These are phyloP conservation scores for Drechslerella dactyloides DNA, from an alignment of 2,329 filamentous ascomycete genomes.

Conservation along the genomic window DNA sequence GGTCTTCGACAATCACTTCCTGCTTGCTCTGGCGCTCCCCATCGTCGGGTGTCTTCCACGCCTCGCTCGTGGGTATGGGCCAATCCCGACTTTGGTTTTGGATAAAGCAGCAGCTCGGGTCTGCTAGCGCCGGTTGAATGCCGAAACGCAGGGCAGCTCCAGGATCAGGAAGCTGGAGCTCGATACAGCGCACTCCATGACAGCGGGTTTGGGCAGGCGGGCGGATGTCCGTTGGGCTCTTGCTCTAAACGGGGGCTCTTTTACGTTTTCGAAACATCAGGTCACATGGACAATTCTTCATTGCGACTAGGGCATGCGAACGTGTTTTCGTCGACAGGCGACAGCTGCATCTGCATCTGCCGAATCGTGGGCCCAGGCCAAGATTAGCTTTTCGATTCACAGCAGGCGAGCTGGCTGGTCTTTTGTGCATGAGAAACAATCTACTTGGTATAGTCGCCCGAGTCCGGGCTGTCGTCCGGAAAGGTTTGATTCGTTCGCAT, in stretches of 20 bases:
- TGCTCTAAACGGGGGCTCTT: slow-evolving; percentile 46
- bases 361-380: slow-evolving; percentile 3
- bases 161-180: slow-evolving; percentile 51
- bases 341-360: not conserved
- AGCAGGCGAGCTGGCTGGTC: not conserved
- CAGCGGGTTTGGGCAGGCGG: slow-evolving; percentile 20
- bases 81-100: slow-evolving; percentile 48
- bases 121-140: slow-evolving; percentile 50
- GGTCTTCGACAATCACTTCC: slow-evolving; percentile 27
- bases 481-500: slow-evolving; percentile 45
- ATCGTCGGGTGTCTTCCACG: slow-evolving; percentile 19
- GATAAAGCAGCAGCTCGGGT: slow-evolving; percentile 34
- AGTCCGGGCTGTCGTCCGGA: slow-evolving; percentile 36
- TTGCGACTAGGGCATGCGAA: slow-evolving; percentile 31
- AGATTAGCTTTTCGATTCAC: not conserved
- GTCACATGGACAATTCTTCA: slow-evolving; percentile 49
- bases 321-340: slow-evolving; percentile 40
- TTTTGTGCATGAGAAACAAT: not conserved
- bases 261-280: slow-evolving; percentile 38
- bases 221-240: slow-evolving; percentile 32
- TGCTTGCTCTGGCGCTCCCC: slow-evolving; percentile 20
- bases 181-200: slow-evolving; percentile 19
- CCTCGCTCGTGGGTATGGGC: slow-evolving; percentile 16
- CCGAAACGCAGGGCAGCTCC: slow-evolving; percentile 51
- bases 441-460: slow-evolving; percentile 19